A percentile compares a stretch with the other conserved stretches of the same genome.
phyloP scores from a whole-genome alignment of 83 land plant genomes.

The Diphasiastrum complanatum region DNA sequence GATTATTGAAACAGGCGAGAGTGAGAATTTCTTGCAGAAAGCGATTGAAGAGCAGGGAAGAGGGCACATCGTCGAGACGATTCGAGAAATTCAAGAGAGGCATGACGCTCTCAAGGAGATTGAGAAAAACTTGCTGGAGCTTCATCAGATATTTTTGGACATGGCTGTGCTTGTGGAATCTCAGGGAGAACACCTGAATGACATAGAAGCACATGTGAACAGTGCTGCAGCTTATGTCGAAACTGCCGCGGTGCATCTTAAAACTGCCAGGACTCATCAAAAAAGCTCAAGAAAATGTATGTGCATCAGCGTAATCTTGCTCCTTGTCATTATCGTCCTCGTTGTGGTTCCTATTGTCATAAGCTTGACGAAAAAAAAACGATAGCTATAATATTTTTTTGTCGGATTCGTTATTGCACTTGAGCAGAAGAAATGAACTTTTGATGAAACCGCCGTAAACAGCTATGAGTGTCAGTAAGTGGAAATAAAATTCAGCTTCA shows the following conservation, averaged over 20 bases:
- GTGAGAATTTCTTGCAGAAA: conserved; percentile 56
- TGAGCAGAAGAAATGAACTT: no score
- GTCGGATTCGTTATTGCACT: no score
- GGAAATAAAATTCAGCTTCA: no score
- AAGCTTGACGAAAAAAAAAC: no score
- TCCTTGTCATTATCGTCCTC: conserved; percentile 43
- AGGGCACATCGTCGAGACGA: conserved; percentile 56
- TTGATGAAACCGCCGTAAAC: no score
- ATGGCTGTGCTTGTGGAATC: conserved; percentile 62
- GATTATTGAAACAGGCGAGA: conserved; percentile 53
- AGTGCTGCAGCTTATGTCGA: conserved; percentile 44
- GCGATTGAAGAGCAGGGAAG: conserved; percentile 71
- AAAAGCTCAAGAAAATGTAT: conserved; percentile 58
- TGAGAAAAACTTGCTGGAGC: conserved; percentile 57
- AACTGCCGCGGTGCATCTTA: conserved; percentile 38
- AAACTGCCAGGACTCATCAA: conserved; percentile 37
- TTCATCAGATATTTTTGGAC: conserved; percentile 70
- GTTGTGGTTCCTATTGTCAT: conserved; percentile 37
- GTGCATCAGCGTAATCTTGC: conserved; percentile 38
- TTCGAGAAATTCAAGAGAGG: conserved; percentile 64
- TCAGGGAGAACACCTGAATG: conserved; percentile 59
- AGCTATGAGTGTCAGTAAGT: no score
- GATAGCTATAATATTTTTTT: no score
- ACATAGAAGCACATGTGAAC: conserved; percentile 55
- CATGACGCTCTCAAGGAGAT: conserved; percentile 58